Conservation (phyloP, 192 early-diverging fungal genomes). For the Backusella australiensis region DNA sequence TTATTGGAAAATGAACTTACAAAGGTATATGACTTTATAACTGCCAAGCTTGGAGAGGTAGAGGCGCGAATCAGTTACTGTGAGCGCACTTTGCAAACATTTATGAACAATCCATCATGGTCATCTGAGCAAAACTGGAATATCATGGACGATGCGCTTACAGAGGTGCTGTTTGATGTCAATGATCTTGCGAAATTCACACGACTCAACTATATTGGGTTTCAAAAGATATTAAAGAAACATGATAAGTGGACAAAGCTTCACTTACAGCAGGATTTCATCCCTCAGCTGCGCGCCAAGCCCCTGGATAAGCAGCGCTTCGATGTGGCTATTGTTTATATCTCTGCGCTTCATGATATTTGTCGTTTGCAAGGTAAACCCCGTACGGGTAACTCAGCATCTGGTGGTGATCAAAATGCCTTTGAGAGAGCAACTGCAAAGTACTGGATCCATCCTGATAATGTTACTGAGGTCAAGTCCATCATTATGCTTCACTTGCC, state of each 20-base stretch:
- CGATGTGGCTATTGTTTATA: slow-evolving; percentile 77
- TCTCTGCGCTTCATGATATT: not conserved
- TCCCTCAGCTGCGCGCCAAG: slow-evolving; percentile 72
- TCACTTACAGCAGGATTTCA: slow-evolving; percentile 71
- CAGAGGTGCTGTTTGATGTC: slow-evolving; percentile 70
- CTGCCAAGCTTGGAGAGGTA: slow-evolving; percentile 73
- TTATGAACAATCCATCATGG: slow-evolving; percentile 51
- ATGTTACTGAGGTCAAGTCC: slow-evolving; percentile 39
- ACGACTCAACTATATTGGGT: slow-evolving; percentile 80
- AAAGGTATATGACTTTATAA: slow-evolving; percentile 77
- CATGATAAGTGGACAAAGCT: slow-evolving; percentile 91
- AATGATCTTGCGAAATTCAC: slow-evolving; percentile 81
- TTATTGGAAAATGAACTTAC: slow-evolving; percentile 86
- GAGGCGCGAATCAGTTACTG: slow-evolving; percentile 70
- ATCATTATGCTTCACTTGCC: slow-evolving; percentile 38
- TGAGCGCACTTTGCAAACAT: slow-evolving; percentile 54
- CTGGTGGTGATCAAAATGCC: slow-evolving; percentile 40
- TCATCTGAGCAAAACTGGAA: slow-evolving; percentile 49
- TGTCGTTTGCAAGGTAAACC: slow-evolving; percentile 36
- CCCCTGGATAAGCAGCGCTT: slow-evolving; percentile 87
- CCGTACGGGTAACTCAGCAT: slow-evolving; percentile 31
- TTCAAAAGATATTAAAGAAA: slow-evolving; percentile 96
- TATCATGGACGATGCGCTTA: slow-evolving; percentile 59
- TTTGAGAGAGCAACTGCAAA: slow-evolving; percentile 83
- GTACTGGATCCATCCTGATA: slow-evolving; percentile 42